phyloP scores from a whole-genome alignment of 495 filamentous ascomycete genomes.

The Talaromyces adpressus region DNA sequence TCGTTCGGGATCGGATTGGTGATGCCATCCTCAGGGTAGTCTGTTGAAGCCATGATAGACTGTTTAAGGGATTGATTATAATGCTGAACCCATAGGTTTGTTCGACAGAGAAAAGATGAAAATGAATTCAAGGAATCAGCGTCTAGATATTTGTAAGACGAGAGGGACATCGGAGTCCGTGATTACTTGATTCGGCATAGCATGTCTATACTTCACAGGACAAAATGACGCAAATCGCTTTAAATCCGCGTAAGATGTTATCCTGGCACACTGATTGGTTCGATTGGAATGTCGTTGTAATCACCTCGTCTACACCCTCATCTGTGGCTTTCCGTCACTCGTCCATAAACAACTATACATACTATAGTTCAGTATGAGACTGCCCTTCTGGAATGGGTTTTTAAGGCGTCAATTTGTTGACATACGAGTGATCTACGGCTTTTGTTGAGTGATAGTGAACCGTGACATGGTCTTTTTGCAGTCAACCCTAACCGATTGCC shows the following conservation, averaged over 20 bases:
- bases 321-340: neutral
- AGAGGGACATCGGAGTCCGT: neutral
- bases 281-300: neutral
- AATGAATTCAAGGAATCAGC: neutral
- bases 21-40: neutral
- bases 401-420: too few species aligned
- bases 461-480: too few species aligned
- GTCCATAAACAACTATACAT: too few species aligned
- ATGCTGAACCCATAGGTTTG: too few species aligned
- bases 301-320: neutral
- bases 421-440: too few species aligned
- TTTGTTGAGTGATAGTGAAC: too few species aligned
- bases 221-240: neutral
- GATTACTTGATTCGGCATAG: neutral
- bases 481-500: too few species aligned
- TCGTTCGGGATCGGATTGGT: constrained; percentile 29
- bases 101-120: neutral
- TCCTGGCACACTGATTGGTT: neutral
- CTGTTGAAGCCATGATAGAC: neutral
- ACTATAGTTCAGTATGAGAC: too few species aligned
- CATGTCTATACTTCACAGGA: too few species aligned
- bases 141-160: neutral
- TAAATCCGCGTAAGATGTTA: neutral
- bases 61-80: neutral
- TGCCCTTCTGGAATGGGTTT: too few species aligned